phyloP scores from a whole-genome alignment of 2,329 filamentous ascomycete genomes.

The Gaeumannomyces tritici region DNA sequence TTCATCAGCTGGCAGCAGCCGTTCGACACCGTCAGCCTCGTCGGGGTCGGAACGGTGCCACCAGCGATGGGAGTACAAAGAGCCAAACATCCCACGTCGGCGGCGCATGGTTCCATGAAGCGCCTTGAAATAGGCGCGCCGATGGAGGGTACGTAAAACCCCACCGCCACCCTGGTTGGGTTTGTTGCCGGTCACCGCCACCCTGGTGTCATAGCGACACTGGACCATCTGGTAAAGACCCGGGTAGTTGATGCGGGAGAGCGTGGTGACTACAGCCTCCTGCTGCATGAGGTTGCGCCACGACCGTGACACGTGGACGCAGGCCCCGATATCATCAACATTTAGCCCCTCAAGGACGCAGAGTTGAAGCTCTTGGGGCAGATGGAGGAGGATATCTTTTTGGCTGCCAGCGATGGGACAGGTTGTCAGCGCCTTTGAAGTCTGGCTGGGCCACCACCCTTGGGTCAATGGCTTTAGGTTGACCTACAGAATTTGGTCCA shows the following conservation, averaged over 20 bases:
- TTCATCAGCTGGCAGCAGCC: neutral
- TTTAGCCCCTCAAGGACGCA: constrained; percentile 7
- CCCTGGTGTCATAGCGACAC: neutral
- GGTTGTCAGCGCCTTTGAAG: neutral
- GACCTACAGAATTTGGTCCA: neutral
- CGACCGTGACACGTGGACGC: constrained; percentile 8
- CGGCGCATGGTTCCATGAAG: neutral
- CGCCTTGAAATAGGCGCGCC: neutral
- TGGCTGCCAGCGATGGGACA: neutral
- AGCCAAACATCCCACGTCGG: neutral
- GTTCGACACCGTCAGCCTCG: neutral
- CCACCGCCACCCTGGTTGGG: neutral
- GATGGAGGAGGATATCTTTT: constrained; percentile 8
- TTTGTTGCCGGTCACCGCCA: neutral
- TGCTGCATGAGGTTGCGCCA: constrained; percentile 7
- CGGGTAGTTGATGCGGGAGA: constrained; percentile 8
- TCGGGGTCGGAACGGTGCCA: neutral
- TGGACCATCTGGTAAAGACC: constrained; percentile 5
- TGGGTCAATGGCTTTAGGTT: neutral
- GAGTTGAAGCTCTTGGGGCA: constrained; percentile 12
- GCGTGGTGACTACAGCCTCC: neutral
- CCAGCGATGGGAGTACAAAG: neutral
- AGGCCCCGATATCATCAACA: constrained; percentile 8
- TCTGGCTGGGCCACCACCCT: neutral
- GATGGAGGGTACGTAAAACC: neutral